Conservation (phyloP, 164 flowering plant species). For the Berberis thunbergii region DNA sequence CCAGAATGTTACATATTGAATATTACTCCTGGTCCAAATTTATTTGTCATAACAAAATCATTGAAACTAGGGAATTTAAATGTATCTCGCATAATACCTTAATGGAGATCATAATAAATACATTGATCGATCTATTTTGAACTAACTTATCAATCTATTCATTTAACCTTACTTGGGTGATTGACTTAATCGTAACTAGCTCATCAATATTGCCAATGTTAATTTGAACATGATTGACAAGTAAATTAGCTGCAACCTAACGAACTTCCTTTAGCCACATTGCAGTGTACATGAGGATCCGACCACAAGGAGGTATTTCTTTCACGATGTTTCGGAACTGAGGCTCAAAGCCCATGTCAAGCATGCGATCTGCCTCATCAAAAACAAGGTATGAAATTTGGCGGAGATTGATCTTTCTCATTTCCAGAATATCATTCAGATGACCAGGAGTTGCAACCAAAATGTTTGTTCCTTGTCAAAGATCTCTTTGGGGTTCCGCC, state of each 20-base stretch:
- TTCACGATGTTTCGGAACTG: constrained; percentile 85
- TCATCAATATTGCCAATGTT: constrained; percentile 85
- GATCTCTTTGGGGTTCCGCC: constrained; percentile 88
- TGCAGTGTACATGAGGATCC: constrained; percentile 92
- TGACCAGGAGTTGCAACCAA: constrained; percentile 98
- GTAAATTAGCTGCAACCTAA: constrained; percentile 81
- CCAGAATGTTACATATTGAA: no score
- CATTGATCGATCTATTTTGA: no score
- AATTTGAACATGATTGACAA: constrained; percentile 78
- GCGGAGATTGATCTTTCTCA: constrained; percentile 60
- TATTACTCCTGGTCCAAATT: not conserved
- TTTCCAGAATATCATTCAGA: constrained; percentile 78
- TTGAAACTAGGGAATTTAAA: not conserved
- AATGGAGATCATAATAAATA: no score
- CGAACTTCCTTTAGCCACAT: constrained; percentile 97
- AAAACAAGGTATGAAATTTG: constrained; percentile 81
- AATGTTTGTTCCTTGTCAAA: constrained; percentile 70
- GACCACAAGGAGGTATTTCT: constrained; percentile 74
- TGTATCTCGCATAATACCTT: no score
- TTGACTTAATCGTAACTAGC: constrained; percentile 88
- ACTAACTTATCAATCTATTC: no score
- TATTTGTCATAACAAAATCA: not conserved
- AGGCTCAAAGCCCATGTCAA: constrained; percentile 99
- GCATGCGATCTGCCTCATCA: constrained; percentile 97
- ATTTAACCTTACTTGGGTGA: constrained; percentile 55